Evolutionary conservation across 2,329 filamentous ascomycete genomes (phyloP), one percentile per base, ranked within the genome.

Genomic region (Penicillium griseofulvum): DNA sequence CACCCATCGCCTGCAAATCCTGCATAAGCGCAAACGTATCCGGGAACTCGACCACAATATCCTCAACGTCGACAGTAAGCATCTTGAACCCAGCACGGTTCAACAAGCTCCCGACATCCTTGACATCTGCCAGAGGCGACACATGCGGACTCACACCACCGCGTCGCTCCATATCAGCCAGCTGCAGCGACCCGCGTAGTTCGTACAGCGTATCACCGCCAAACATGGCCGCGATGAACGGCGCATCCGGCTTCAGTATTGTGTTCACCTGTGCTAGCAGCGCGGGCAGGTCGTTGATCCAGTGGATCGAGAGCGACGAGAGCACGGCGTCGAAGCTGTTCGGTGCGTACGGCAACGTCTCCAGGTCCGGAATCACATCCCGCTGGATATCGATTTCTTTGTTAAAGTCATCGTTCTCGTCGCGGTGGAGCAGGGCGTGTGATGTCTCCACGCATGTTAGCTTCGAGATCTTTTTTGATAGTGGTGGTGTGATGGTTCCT

Each of bases 141-240:
- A 96, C 88, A 68, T 93, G 91, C 2, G 91, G 92, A 7, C 89
- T 89, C 46, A 99, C 89, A 28, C 94, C 94, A n/a, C 94, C 94
- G 19, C 89, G 82, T 16, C 93, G 83, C 68, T 99, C 94, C 66
- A 90, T 84, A 72, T 97, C 92, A 4, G 94, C 93, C 3, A 99
- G 82, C 75, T 99, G 94, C 14, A 99, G 80, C 33, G 91, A 94
- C 0, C 93, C 96, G 33, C 94, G 89, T 51, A 99, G 82, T 78
- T 99, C 94, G 70, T 88, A 99, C 1, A 99, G 81, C 8, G 90
- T 93, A 73, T 99, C 94, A 0, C 94, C 94, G 53, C 94, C 94
- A 57, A 96, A 87, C 92, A 99, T 99, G 62, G 93, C 93, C 14
- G 89, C 93, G 44, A 99, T 87, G 69, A 99, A 96, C 1, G 95